Percentiles rank a stretch among this genome's conserved stretches.
These are phyloP conservation scores for Oryza australiensis DNA, from an alignment of 176 grass and related monocot genomes.

Conservation along the genomic window DNA sequence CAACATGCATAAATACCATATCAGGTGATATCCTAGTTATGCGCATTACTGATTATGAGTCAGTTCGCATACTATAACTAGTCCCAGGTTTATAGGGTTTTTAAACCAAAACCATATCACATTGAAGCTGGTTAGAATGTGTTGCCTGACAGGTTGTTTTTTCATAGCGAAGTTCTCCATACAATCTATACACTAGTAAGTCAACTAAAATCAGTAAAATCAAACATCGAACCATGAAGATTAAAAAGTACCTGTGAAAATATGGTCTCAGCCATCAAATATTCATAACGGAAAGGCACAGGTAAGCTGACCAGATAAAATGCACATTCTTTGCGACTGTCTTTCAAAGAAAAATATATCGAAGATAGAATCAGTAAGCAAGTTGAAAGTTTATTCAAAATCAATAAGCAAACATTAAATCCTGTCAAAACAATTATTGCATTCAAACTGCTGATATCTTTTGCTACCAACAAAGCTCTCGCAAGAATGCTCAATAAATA, in stretches of 20 bases:
- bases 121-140: neutral
- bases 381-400: conserved; percentile 9
- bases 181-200: conserved; percentile 28
- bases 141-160: neutral
- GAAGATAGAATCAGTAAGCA: conserved; percentile 45
- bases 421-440: neutral
- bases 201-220: conserved; percentile 15
- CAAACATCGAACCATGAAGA: neutral
- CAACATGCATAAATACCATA: conserved; percentile 11
- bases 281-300: conserved; percentile 93
- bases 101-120: neutral
- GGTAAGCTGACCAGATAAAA: conserved; percentile 93
- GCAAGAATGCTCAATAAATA: neutral
- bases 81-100: neutral
- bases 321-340: conserved; percentile 98
- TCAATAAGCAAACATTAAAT: conserved; percentile 5
- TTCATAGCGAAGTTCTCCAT: neutral
- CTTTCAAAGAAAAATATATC: conserved; percentile 71
- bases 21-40: conserved; percentile 6
- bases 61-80: neutral
- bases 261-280: conserved; percentile 99
- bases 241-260: conserved; percentile 85
- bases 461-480: neutral
- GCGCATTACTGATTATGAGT: neutral
- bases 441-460: neutral